A percentile compares a stretch with the other conserved stretches of the same genome.
Evolutionary conservation across 495 filamentous ascomycete genomes (phyloP).

Genomic region (Emericellopsis terricola): DNA sequence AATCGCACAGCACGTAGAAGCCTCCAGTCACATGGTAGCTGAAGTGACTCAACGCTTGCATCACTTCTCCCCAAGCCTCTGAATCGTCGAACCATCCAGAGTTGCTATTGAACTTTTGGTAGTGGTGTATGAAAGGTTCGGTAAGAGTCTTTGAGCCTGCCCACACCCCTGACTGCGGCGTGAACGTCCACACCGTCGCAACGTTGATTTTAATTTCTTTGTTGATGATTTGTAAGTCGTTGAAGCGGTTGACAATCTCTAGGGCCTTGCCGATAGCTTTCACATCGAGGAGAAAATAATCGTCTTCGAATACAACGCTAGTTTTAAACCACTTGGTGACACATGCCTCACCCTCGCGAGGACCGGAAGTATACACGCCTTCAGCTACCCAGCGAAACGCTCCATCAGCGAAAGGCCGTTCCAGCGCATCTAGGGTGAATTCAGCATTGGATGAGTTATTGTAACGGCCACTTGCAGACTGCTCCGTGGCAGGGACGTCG

Average conservation of each 20-base stretch:
- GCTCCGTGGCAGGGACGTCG: neutral
- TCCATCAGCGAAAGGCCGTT: constrained; percentile 11
- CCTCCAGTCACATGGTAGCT: constrained; percentile 19
- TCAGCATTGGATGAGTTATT: constrained; percentile 5
- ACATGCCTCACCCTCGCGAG: constrained; percentile 9
- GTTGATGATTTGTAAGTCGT: constrained; percentile 10
- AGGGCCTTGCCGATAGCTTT: constrained; percentile 14
- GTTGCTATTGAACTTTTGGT: constrained; percentile 26
- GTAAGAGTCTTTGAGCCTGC: constrained; percentile 6
- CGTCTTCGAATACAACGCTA: constrained; percentile 8
- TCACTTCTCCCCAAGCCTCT: constrained; percentile 10
- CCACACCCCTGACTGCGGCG: neutral
- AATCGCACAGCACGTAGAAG: constrained; percentile 18
- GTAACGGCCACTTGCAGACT: constrained; percentile 11
- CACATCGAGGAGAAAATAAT: constrained; percentile 18
- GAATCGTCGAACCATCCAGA: constrained; percentile 14
- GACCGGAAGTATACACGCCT: constrained; percentile 10
- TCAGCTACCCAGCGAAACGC: constrained; percentile 15
- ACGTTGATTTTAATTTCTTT: constrained; percentile 15
- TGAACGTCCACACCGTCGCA: constrained; percentile 10
- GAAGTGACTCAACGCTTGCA: constrained; percentile 25
- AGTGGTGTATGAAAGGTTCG: constrained; percentile 21
- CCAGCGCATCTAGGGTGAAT: neutral
- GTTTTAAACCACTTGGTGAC: constrained; percentile 21
- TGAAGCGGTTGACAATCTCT: constrained; percentile 17